Base-by-base conservation (phyloP, 139 green algal species). In the Auxenochlorella pyrenoidosa region DNA sequence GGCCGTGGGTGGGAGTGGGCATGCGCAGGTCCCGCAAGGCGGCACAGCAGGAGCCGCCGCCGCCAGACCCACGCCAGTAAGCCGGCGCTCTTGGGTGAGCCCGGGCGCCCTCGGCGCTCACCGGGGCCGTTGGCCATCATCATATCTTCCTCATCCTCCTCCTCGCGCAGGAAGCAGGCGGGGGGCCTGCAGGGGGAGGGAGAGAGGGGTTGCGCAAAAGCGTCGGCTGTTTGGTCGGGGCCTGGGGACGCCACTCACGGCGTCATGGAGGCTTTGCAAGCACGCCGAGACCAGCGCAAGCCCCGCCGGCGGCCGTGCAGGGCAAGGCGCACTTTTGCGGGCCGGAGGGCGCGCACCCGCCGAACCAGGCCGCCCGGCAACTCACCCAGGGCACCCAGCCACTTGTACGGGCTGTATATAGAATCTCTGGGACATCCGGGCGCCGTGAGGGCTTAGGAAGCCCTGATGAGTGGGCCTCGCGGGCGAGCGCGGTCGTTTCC, bases 91-190 rank as follows among this genome's bases (percentile, higher is more conserved):
- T n/a, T 71, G 63, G 28, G 30, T n/a, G 28, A 5, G 63, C 24
- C 59, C 4, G 24, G 30, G 24, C 63, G 10, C 10, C 13, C 6
- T 5, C 59, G 24, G 59, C 28, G 63, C 75, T 10, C 78, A 83
- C 78, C 78, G 47, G 78, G 78, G 12, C 70, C 78, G 22, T 34
- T 58, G 51, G 43, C 34, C 32, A 71, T 47, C 12, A 83, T 41
- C 78, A 83, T 83, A 18, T 83, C 78, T 12, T 83, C 78, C 0
- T 83, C 78, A 19, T 83, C 78, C n/a, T 83, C 78, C 12, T 83
- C 78, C 51, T 83, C 54, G 28, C 38, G 18, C 19, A 71, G 43
- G 78, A 71, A 30, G 54, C 43, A 83, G 51, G 24, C 19, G 2
- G 76, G 76, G 44, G 71, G 71, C 40, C 71, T 78, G 71, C 71